Percentiles rank a stretch among this genome's conserved stretches.
Evolutionary conservation across 495 filamentous ascomycete species (phyloP).

Genomic region (Coniosporium apollinis): DNA sequence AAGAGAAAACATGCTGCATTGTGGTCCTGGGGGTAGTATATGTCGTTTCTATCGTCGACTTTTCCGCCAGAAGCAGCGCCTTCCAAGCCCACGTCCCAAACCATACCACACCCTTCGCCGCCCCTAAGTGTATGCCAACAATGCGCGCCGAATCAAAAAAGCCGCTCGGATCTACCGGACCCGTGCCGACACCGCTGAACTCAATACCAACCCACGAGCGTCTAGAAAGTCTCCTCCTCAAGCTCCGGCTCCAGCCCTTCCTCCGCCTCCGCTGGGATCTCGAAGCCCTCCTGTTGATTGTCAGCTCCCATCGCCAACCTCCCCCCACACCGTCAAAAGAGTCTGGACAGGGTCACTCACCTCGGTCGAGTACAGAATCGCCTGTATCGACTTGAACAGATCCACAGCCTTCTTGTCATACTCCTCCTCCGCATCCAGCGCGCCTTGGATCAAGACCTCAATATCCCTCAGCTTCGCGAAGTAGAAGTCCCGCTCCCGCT

Average conservation of each 20-base stretch:
- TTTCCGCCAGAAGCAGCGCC: too few relatives aligned
- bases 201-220: not conserved
- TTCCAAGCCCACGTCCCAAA: too few relatives aligned
- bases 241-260: constrained; percentile 28
- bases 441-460: constrained; percentile 79
- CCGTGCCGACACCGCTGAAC: not conserved
- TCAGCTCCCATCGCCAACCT: not conserved
- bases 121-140: too few relatives aligned
- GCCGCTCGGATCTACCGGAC: too few relatives aligned
- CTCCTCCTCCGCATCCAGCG: constrained; percentile 77
- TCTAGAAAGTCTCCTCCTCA: constrained; percentile 66
- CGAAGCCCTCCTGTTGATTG: constrained; percentile 46
- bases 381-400: constrained; percentile 84
- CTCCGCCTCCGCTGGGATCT: constrained; percentile 59
- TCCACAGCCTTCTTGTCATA: constrained; percentile 85
- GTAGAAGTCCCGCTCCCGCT: constrained; percentile 84
- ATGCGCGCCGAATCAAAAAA: too few relatives aligned
- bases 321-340: not conserved
- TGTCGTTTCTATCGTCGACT: too few relatives aligned
- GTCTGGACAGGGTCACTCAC: constrained; percentile 24
- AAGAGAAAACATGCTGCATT: too few relatives aligned
- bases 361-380: constrained; percentile 94
- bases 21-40: too few relatives aligned
- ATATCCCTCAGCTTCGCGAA: constrained; percentile 97
- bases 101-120: too few relatives aligned